These are phyloP conservation scores for Carex pumila DNA, from an alignment of 176 grass and related monocot species.

Conservation along the genomic window DNA sequence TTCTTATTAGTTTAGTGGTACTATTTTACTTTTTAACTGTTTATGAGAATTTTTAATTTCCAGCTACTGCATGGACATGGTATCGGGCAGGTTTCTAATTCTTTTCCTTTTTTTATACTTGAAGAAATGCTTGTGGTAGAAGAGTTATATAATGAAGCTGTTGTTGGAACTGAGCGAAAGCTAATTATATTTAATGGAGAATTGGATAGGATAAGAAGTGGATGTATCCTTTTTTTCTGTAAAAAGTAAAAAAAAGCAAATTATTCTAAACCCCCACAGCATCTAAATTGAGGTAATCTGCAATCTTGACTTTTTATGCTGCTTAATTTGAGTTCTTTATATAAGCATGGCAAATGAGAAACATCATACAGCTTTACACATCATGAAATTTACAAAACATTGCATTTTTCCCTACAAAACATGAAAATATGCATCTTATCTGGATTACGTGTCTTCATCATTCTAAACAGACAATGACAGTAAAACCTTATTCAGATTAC, in stretches of 20 bases:
- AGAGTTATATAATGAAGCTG: constrained; percentile 89
- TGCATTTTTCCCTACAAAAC: not conserved
- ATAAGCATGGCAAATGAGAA: not conserved
- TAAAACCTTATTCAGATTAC: not conserved
- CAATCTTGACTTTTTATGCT: not conserved
- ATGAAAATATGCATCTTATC: not conserved
- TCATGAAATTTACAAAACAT: not conserved
- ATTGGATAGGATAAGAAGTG: constrained; percentile 95
- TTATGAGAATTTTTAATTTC: not conserved
- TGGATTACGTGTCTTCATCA: not conserved
- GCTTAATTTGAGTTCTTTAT: not conserved
- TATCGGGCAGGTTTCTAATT: not conserved
- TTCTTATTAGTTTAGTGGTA: not conserved
- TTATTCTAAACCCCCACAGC: not conserved
- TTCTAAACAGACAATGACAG: not conserved
- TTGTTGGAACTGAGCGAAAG: constrained; percentile 54
- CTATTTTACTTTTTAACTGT: not conserved
- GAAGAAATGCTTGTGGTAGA: constrained; percentile 96
- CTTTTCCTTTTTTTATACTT: not conserved
- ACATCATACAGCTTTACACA: not conserved
- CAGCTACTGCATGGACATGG: not conserved
- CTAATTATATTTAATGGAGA: constrained; percentile 95
- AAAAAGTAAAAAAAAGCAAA: not conserved
- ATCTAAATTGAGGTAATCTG: not conserved
- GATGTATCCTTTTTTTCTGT: constrained; percentile 71